Percentiles rank a stretch among this genome's conserved stretches.
These are phyloP conservation scores for Claviceps sp. DNA, from an alignment of 2,329 filamentous ascomycete species.

Conservation along the genomic window DNA sequence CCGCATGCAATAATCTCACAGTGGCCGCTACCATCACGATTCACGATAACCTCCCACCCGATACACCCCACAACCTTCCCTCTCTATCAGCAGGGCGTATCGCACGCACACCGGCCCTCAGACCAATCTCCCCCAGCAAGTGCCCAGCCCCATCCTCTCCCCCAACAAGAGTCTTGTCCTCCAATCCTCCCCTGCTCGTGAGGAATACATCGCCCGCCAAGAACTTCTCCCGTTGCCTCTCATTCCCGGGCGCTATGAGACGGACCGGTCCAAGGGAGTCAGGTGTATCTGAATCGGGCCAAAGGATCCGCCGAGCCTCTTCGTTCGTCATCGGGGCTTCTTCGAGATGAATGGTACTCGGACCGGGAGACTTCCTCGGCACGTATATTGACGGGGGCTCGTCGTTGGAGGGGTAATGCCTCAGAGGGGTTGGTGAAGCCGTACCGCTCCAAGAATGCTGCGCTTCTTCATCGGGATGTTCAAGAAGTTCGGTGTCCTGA, in stretches of 20 bases:
- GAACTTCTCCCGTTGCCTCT: constrained; percentile 27
- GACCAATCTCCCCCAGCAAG: constrained; percentile 20
- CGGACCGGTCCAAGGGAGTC: constrained; percentile 1
- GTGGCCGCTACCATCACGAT: neutral
- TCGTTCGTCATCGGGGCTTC: constrained; percentile 25
- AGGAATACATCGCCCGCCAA: constrained; percentile 21
- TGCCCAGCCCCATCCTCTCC: constrained; percentile 22
- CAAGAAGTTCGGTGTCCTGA: neutral
- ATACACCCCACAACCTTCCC: neutral
- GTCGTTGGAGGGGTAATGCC: constrained; percentile 5
- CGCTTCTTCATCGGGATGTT: constrained; percentile 1
- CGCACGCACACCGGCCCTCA: constrained; percentile 14
- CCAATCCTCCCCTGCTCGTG: constrained; percentile 11
- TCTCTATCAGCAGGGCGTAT: constrained; percentile 5
- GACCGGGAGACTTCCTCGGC: constrained; percentile 2
- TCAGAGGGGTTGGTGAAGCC: constrained; percentile 6
- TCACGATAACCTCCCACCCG: neutral
- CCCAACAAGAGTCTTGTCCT: constrained; percentile 26
- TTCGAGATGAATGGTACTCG: constrained; percentile 6
- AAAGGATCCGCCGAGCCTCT: constrained; percentile 25
- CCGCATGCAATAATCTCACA: no score
- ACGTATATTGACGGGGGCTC: neutral
- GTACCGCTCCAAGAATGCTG: neutral
- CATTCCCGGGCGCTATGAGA: constrained; percentile 7
- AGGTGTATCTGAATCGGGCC: constrained; percentile 19